Percentiles rank a stretch among this genome's conserved stretches.
Evolutionary conservation across 1,284 basidiomycete genomes (phyloP).

Genomic region (Amylostereum areolatum): DNA sequence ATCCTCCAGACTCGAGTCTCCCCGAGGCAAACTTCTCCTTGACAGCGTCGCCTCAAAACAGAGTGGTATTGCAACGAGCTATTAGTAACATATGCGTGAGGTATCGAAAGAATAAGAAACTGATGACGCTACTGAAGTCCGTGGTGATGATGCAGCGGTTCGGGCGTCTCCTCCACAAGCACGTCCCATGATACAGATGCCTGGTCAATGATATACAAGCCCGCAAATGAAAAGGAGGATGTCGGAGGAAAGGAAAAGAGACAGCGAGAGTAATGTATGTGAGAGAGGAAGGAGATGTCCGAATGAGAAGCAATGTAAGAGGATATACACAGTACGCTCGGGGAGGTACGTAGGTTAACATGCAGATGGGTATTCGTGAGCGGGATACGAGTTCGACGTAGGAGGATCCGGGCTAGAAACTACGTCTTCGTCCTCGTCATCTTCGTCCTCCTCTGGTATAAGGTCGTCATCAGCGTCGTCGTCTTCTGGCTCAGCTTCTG

Average conservation of each 20-base stretch:
- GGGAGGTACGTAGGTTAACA: not conserved
- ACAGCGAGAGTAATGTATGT: not conserved
- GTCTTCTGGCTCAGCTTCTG: conserved; percentile 31
- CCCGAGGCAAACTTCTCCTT: too few relatives aligned
- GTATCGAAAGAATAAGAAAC: too few relatives aligned
- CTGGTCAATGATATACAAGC: too few relatives aligned
- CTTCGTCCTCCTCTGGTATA: conserved; percentile 44
- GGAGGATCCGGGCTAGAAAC: not conserved
- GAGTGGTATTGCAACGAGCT: too few relatives aligned
- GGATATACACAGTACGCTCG: not conserved
- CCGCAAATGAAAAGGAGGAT: not conserved
- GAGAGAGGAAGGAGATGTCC: not conserved
- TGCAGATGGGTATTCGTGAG: not conserved
- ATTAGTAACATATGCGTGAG: too few relatives aligned
- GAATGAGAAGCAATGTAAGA: not conserved
- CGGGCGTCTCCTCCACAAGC: too few relatives aligned
- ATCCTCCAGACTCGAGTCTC: too few relatives aligned
- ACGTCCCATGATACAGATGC: too few relatives aligned
- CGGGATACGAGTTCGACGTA: not conserved
- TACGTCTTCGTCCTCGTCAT: conserved; percentile 22
- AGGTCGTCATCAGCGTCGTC: conserved; percentile 40
- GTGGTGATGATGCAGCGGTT: too few relatives aligned
- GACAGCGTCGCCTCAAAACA: too few relatives aligned
- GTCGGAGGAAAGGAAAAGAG: not conserved
- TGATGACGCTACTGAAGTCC: too few relatives aligned